Conservation (phyloP, 2,329 filamentous ascomycete species). For the Orbilia brochopaga region DNA sequence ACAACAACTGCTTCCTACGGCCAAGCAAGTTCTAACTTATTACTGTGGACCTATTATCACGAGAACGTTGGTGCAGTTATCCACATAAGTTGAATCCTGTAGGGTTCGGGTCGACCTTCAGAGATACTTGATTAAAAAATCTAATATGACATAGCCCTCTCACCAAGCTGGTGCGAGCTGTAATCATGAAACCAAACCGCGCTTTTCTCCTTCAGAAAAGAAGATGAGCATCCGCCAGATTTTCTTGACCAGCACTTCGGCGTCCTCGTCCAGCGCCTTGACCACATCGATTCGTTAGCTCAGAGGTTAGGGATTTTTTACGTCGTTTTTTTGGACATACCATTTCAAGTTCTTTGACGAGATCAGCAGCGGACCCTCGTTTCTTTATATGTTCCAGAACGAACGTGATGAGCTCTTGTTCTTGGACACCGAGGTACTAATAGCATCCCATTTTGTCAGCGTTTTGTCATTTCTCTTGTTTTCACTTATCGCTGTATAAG, state of each 20-base stretch:
- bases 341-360: constrained; percentile 84
- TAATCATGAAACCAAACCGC: constrained; percentile 73
- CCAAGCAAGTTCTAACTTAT: too few species aligned
- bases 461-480: not conserved
- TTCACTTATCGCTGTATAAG: not conserved
- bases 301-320: constrained; percentile 52
- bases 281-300: not conserved
- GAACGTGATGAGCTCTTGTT: constrained; percentile 91
- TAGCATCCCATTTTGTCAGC: not conserved
- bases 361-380: constrained; percentile 73
- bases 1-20: too few species aligned
- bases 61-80: too few species aligned
- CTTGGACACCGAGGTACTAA: constrained; percentile 85
- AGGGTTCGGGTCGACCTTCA: too few species aligned
- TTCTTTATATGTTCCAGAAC: constrained; percentile 85
- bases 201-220: constrained; percentile 92
- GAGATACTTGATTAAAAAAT: too few species aligned
- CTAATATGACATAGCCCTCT: too few species aligned
- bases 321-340: constrained; percentile 63
- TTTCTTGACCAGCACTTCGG: constrained; percentile 91
- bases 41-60: too few species aligned
- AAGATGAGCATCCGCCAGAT: constrained; percentile 99
- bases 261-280: constrained; percentile 89
- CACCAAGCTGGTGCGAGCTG: too few species aligned
- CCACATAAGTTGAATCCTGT: too few species aligned